Conservation (phyloP, 2,329 filamentous ascomycete genomes). For the Balansia obtecta region DNA sequence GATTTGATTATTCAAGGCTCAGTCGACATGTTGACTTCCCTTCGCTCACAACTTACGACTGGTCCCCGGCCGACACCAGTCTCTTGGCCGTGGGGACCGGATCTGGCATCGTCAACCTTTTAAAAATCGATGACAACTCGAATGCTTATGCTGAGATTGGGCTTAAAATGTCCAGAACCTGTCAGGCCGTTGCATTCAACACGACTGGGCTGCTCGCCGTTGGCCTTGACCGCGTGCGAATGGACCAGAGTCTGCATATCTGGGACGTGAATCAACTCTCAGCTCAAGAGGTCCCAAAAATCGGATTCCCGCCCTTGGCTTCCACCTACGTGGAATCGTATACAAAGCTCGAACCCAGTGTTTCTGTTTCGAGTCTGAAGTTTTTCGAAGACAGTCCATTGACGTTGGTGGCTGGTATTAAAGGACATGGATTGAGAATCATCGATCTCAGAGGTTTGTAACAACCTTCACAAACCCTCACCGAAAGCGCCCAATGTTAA, state of each 20-base stretch:
- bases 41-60: slow-evolving; percentile 52
- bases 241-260: slow-evolving; percentile 71
- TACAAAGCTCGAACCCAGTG: slow-evolving; percentile 48
- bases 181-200: slow-evolving; percentile 73
- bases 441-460: slow-evolving; percentile 63
- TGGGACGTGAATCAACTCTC: slow-evolving; percentile 62
- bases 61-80: slow-evolving; percentile 49
- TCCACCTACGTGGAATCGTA: slow-evolving; percentile 43
- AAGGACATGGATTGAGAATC: slow-evolving; percentile 60
- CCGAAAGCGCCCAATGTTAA: neutral
- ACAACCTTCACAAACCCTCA: neutral
- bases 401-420: slow-evolving; percentile 63
- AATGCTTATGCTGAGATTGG: slow-evolving; percentile 54
- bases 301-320: slow-evolving; percentile 37
- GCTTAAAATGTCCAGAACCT: slow-evolving; percentile 64
- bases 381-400: slow-evolving; percentile 71
- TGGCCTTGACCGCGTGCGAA: slow-evolving; percentile 67
- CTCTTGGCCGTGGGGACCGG: slow-evolving; percentile 65
- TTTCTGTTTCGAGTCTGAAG: slow-evolving; percentile 70
- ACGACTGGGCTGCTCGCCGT: slow-evolving; percentile 60
- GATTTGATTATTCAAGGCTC: slow-evolving; percentile 44
- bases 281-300: slow-evolving; percentile 30
- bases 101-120: slow-evolving; percentile 61
- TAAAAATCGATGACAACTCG: slow-evolving; percentile 59
- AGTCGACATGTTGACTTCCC: slow-evolving; percentile 52